Conservation (phyloP, 768 basidiomycete genomes). For the Dacryopinax primogenitus region DNA sequence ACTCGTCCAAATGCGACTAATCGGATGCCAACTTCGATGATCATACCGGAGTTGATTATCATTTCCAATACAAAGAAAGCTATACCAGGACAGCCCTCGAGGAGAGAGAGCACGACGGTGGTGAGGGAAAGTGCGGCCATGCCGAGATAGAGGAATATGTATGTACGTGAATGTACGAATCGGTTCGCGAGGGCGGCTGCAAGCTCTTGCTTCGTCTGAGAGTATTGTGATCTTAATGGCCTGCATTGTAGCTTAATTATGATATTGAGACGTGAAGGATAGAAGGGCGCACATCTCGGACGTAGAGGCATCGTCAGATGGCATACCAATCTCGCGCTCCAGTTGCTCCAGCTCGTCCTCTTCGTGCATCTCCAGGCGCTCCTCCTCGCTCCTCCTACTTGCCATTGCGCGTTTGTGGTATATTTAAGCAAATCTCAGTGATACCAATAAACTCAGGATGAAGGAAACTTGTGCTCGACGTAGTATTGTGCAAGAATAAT, state of each 20-base stretch:
- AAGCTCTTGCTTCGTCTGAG: slow-evolving; percentile 71
- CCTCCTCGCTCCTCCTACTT: background rate
- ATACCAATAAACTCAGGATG: too few relatives aligned
- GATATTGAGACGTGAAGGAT: background rate
- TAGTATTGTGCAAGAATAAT: too few relatives aligned
- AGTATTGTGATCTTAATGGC: slow-evolving; percentile 59
- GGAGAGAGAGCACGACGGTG: slow-evolving; percentile 70
- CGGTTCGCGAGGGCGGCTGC: slow-evolving; percentile 76
- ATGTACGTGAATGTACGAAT: slow-evolving; percentile 75
- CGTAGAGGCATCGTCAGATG: background rate
- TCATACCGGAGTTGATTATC: slow-evolving; percentile 83
- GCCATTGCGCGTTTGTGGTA: too few relatives aligned
- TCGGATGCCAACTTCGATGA: slow-evolving; percentile 80
- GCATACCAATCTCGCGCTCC: background rate
- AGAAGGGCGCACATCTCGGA: background rate
- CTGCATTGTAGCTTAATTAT: background rate
- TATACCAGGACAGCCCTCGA: slow-evolving; percentile 73
- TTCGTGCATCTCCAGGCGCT: background rate
- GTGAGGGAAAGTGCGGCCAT: slow-evolving; percentile 82
- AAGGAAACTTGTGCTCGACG: too few relatives aligned
- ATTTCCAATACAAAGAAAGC: slow-evolving; percentile 82
- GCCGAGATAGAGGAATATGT: slow-evolving; percentile 75
- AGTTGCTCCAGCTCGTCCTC: slow-evolving; percentile 7
- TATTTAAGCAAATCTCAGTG: too few relatives aligned
- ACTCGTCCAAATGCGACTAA: slow-evolving; percentile 90